Conservation (phyloP, 257 asterid species). For the Rhazya stricta region DNA sequence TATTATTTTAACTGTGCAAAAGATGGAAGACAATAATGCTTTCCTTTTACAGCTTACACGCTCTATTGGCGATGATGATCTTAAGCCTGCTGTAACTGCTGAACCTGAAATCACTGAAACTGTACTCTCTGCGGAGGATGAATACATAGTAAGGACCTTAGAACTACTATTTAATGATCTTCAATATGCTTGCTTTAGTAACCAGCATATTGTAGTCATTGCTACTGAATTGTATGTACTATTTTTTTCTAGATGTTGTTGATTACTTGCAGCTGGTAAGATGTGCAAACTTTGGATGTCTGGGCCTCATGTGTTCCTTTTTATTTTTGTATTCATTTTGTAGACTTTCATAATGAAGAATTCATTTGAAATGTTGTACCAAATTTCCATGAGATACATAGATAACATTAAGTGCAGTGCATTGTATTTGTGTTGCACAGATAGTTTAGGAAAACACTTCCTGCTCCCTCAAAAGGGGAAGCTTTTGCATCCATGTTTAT, state of each 20-base stretch:
- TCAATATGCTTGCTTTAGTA: not conserved
- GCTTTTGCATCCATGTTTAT: too few species aligned
- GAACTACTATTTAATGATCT: not conserved
- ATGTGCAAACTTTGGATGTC: not conserved
- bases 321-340: not conserved
- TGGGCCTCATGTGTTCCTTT: not conserved
- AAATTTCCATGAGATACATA: too few species aligned
- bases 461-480: too few species aligned
- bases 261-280: not conserved
- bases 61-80: conserved; percentile 95
- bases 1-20: not conserved
- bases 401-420: too few species aligned
- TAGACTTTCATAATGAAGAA: not conserved
- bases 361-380: too few species aligned
- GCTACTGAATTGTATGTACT: not conserved
- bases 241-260: not conserved
- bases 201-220: not conserved
- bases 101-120: conserved; percentile 91
- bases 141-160: conserved; percentile 54
- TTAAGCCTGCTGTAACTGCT: conserved; percentile 92
- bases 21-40: not conserved
- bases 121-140: conserved; percentile 58
- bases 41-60: conserved; percentile 65
- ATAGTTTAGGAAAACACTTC: too few species aligned
- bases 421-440: too few species aligned